Evolutionary conservation across 2,329 filamentous ascomycete genomes (phyloP).

Genomic region (Fusarium ramigenum): DNA sequence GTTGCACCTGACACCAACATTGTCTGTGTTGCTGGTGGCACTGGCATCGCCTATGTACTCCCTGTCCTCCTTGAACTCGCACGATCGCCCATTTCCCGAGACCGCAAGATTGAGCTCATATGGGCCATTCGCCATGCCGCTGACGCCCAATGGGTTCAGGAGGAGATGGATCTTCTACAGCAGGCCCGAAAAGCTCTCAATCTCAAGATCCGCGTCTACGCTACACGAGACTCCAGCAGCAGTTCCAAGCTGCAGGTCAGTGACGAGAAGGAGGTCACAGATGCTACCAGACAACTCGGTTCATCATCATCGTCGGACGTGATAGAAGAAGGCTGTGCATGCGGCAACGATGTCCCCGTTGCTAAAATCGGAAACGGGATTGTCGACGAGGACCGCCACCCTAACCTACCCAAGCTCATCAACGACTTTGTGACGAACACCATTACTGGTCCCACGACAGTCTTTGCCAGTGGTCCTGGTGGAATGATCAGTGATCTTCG

Average conservation of each 20-base stretch:
- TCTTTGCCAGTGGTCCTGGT: conserved; percentile 69
- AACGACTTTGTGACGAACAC: conserved; percentile 59
- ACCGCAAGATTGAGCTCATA: conserved; percentile 66
- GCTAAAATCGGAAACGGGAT: conserved; percentile 43
- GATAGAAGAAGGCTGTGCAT: conserved; percentile 37
- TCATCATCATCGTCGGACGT: conserved; percentile 41
- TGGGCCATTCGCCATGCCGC: conserved; percentile 68
- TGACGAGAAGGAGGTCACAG: conserved; percentile 28
- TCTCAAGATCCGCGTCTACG: conserved; percentile 65
- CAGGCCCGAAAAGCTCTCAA: conserved; percentile 49
- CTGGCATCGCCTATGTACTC: conserved; percentile 53
- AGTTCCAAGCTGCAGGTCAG: conserved; percentile 35
- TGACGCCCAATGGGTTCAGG: conserved; percentile 66
- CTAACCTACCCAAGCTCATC: conserved; percentile 58
- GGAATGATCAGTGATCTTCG: conserved; percentile 69
- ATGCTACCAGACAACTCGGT: conserved; percentile 21
- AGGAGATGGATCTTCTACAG: conserved; percentile 63
- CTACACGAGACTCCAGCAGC: conserved; percentile 61
- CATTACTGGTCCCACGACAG: conserved; percentile 59
- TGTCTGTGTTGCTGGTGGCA: conserved; percentile 53
- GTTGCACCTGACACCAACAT: conserved; percentile 53
- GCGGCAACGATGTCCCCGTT: conserved; percentile 44
- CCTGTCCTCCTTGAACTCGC: conserved; percentile 49
- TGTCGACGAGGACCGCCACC: conserved; percentile 50
- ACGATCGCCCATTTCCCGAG: conserved; percentile 54